A percentile compares a stretch with the other conserved stretches of the same genome.
Conservation (phyloP, 192 early-diverging fungal genomes). For the Podila clonocystis region DNA sequence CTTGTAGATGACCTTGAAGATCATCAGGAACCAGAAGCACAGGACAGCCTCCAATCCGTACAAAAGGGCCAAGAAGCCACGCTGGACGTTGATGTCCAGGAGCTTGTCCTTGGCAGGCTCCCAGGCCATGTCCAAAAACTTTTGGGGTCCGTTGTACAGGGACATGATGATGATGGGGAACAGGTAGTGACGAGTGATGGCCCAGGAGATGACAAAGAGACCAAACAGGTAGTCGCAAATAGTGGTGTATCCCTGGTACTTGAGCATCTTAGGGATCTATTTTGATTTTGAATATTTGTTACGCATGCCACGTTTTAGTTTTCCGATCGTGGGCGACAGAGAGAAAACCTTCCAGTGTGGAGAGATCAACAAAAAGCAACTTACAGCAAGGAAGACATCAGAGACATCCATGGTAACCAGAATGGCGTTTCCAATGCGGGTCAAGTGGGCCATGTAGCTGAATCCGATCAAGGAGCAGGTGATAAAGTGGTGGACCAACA, state of each 20-base stretch:
- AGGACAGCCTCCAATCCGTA: constrained; percentile 73
- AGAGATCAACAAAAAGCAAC: constrained; percentile 18
- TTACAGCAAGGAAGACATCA: constrained; percentile 79
- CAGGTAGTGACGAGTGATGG: constrained; percentile 78
- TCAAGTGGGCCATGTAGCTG: constrained; percentile 75
- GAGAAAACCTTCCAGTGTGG: not conserved
- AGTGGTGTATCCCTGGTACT: constrained; percentile 69
- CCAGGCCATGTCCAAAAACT: constrained; percentile 66
- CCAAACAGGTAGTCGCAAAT: constrained; percentile 79
- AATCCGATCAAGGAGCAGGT: constrained; percentile 73
- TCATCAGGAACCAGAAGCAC: constrained; percentile 82
- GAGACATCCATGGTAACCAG: constrained; percentile 82
- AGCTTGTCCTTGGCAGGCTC: constrained; percentile 66
- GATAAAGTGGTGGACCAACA: constrained; percentile 81
- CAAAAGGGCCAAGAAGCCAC: constrained; percentile 68
- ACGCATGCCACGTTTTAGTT: not conserved
- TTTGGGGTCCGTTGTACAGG: constrained; percentile 58
- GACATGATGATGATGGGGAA: constrained; percentile 75
- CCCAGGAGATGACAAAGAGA: constrained; percentile 79
- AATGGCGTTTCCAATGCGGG: constrained; percentile 82
- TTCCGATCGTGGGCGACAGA: not conserved
- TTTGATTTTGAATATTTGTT: not conserved
- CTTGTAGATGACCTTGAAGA: constrained; percentile 65
- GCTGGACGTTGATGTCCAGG: constrained; percentile 57
- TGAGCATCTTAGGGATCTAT: constrained; percentile 81